Evolutionary conservation across 2,329 filamentous ascomycete genomes (phyloP), one percentile per base, ranked within the genome.

Genomic region (Aspergillus eucalypticola): DNA sequence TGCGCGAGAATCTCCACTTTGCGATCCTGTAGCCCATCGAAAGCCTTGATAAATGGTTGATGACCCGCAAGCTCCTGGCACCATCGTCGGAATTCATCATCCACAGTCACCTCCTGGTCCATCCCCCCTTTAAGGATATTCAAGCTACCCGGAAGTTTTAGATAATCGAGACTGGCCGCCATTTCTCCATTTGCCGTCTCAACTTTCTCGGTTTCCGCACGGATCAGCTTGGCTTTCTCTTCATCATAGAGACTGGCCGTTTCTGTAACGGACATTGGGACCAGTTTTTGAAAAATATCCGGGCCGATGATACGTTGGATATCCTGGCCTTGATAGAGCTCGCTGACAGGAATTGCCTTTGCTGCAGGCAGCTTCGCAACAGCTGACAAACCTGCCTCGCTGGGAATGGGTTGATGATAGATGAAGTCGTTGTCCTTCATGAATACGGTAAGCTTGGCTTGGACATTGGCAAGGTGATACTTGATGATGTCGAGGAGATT

Each of bases 341-440:
- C 96, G 73, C 91, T 96, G 29, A 99, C 94, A 0, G 95, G 94
- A 63, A 99, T 98, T 3, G 95, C 92, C 75, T 99, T 99, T 7
- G 95, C 93, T 1, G 95, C 96, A 4, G 94, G 92, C 15, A 98
- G 83, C 75, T 98, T 99, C 3, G 92, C 85, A 52, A 99, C 92
- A 1, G 89, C 84, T 1, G 91, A 81, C 11, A 99, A 80, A 27
- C 89, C 89, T 3, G 92, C 90, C 75, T 97, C 92, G 8, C 89
- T 88, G 0, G 95, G 94, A 1, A 99, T 89, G 1, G 87, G 88
- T 68, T 98, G 92, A 73, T 99, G 95, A 72, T 99, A 99, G 73
- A 99, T 96, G 76, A 95, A 98, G 73, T 99, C 95, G 67, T 99
- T 99, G 75, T 99, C 95, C 71, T 96, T 96, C 67, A 85, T 83